A percentile compares a stretch with the other conserved stretches of the same genome.
These are phyloP conservation scores for Rhodotorula kratochvilovae DNA, from an alignment of 768 basidiomycete genomes.

Conservation along the genomic window DNA sequence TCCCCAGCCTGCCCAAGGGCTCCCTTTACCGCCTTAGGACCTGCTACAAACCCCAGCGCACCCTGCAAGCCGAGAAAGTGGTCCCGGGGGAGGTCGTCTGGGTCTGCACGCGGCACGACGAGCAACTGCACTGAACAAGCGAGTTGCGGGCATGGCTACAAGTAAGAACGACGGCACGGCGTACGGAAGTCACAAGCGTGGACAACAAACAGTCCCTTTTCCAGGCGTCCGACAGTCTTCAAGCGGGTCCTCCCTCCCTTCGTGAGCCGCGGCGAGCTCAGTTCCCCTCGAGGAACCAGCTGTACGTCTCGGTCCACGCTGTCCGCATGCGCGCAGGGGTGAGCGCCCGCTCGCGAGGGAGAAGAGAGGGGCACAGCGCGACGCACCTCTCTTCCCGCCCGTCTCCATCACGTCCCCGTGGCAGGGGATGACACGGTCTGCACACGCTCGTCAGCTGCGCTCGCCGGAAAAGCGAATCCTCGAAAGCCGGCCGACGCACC, in stretches of 20 bases:
- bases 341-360: neutral
- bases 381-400: conserved; percentile 55
- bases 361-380: no score
- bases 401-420: conserved; percentile 62
- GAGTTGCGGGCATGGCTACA: no score
- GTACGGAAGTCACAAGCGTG: no score
- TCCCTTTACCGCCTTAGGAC: no score
- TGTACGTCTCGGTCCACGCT: conserved; percentile 32
- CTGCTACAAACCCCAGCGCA: no score
- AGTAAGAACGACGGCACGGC: no score
- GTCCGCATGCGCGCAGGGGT: neutral
- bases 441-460: neutral
- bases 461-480: neutral
- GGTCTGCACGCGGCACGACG: no score
- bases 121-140: no score
- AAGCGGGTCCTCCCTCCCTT: neutral
- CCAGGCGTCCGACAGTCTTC: neutral
- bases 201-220: no score
- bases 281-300: neutral
- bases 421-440: conserved; percentile 48
- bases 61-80: no score
- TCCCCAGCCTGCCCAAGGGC: neutral
- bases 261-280: neutral
- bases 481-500: conserved; percentile 36
- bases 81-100: no score